phyloP scores from a whole-genome alignment of 768 basidiomycete species.

The Suillus subalutaceus region DNA sequence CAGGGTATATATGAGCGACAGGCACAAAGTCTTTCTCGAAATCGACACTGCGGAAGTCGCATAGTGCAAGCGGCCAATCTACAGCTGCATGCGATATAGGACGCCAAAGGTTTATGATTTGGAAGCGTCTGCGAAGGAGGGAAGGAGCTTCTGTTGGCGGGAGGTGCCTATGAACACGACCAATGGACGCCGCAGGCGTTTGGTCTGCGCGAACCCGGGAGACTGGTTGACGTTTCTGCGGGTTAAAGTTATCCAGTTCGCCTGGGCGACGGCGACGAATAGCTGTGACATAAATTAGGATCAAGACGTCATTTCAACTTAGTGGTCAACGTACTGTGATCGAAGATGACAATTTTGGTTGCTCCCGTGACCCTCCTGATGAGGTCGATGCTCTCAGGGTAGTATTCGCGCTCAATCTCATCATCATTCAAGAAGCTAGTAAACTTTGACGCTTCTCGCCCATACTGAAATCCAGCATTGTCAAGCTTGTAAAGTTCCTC shows the following conservation, averaged over 20 bases:
- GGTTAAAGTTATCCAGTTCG: conserved; percentile 35
- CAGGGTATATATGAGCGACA: conserved; percentile 41
- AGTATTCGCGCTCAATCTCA: conserved; percentile 42
- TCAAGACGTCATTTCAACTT: neutral
- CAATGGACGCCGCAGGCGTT: conserved; percentile 41
- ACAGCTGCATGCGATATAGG: conserved; percentile 47
- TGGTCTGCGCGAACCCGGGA: conserved; percentile 49
- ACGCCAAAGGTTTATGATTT: conserved; percentile 59
- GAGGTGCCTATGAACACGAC: conserved; percentile 47
- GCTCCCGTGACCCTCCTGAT: conserved; percentile 44
- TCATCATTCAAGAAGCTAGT: conserved; percentile 37
- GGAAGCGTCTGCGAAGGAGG: conserved; percentile 48
- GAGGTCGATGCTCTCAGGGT: conserved; percentile 40
- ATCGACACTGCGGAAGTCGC: conserved; percentile 50
- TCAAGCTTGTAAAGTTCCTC: conserved; percentile 36
- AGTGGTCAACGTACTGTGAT: conserved; percentile 37
- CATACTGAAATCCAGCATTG: conserved; percentile 39
- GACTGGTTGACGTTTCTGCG: conserved; percentile 48
- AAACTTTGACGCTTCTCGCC: conserved; percentile 26
- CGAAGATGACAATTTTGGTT: conserved; percentile 41
- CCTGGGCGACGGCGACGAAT: conserved; percentile 45
- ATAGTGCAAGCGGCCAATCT: conserved; percentile 53
- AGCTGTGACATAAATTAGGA: conserved; percentile 29
- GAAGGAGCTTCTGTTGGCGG: conserved; percentile 41
- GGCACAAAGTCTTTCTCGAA: conserved; percentile 39